A percentile compares a stretch with the other conserved stretches of the same genome.
These are phyloP conservation scores for Talaromyces sp. DNA, from an alignment of 2,329 filamentous ascomycete species.

Conservation along the genomic window DNA sequence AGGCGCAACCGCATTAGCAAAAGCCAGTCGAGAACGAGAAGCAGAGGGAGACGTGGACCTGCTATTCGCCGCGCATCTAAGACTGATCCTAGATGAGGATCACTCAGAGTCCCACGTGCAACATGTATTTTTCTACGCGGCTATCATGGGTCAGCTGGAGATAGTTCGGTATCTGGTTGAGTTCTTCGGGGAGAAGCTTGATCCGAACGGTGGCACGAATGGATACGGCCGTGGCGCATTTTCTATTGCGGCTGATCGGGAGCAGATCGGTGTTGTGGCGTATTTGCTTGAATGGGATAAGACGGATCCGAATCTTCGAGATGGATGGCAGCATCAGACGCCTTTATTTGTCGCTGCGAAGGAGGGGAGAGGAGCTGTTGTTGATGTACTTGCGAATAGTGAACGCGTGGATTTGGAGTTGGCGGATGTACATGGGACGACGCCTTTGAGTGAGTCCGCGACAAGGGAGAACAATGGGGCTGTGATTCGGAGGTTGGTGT, in stretches of 20 bases:
- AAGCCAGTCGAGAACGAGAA: conserved; percentile 9
- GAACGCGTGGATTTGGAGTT: conserved; percentile 20
- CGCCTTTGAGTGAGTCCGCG: conserved; percentile 21
- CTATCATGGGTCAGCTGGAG: conserved; percentile 21
- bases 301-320: conserved; percentile 23
- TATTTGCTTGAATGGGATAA: conserved; percentile 19
- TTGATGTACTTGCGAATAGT: conserved; percentile 14
- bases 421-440: conserved; percentile 20
- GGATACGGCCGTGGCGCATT: conserved; percentile 23
- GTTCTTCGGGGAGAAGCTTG: conserved; percentile 19
- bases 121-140: conserved; percentile 26
- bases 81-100: conserved; percentile 20
- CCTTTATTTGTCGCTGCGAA: conserved; percentile 22
- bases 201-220: conserved; percentile 20
- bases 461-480: conserved; percentile 5
- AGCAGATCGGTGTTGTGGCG: conserved; percentile 16
- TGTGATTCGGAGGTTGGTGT: conserved; percentile 14
- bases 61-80: conserved; percentile 21
- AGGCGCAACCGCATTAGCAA: conserved; percentile 19
- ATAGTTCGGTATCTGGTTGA: conserved; percentile 21
- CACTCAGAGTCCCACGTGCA: conserved; percentile 16
- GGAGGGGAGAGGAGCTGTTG: conserved; percentile 13
- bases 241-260: conserved; percentile 20
- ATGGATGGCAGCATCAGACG: conserved; percentile 22
- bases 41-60: conserved; percentile 8